Evolutionary conservation across 2,329 filamentous ascomycete genomes (phyloP).

Genomic region (Geosmithia flava): DNA sequence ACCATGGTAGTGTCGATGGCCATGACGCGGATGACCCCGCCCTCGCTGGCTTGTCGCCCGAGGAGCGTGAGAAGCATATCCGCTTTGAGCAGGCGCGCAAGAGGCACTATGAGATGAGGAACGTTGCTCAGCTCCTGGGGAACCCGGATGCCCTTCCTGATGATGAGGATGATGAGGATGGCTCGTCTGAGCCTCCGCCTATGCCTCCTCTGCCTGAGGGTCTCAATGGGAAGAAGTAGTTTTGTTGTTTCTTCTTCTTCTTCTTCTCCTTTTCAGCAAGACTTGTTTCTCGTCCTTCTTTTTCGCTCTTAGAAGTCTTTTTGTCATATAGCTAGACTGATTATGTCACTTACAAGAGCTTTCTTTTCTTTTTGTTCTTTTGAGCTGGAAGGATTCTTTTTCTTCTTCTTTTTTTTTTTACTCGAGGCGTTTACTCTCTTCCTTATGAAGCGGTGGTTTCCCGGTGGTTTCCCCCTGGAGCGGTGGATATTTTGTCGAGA

Average conservation of each 20-base stretch:
- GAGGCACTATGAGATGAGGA: conserved; percentile 98
- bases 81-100: conserved; percentile 86
- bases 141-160: conserved; percentile 56
- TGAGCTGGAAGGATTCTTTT: no score
- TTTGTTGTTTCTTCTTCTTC: neutral
- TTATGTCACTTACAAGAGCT: no score
- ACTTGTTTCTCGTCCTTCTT: no score
- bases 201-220: conserved; percentile 34
- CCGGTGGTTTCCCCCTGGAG: no score
- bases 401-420: no score
- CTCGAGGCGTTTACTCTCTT: no score
- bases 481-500: no score
- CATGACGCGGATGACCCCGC: conserved; percentile 28
- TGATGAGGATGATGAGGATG: conserved; percentile 43
- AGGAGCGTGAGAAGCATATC: conserved; percentile 82
- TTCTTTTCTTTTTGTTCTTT: no score
- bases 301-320: no score
- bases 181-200: conserved; percentile 18
- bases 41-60: conserved; percentile 41
- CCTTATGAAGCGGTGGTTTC: no score
- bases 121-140: conserved; percentile 78
- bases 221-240: conserved; percentile 24
- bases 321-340: no score
- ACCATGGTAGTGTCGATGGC: conserved; percentile 46
- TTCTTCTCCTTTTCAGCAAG: neutral